These are phyloP conservation scores for Exophiala sideris DNA, from an alignment of 2,329 filamentous ascomycete species.

Conservation along the genomic window DNA sequence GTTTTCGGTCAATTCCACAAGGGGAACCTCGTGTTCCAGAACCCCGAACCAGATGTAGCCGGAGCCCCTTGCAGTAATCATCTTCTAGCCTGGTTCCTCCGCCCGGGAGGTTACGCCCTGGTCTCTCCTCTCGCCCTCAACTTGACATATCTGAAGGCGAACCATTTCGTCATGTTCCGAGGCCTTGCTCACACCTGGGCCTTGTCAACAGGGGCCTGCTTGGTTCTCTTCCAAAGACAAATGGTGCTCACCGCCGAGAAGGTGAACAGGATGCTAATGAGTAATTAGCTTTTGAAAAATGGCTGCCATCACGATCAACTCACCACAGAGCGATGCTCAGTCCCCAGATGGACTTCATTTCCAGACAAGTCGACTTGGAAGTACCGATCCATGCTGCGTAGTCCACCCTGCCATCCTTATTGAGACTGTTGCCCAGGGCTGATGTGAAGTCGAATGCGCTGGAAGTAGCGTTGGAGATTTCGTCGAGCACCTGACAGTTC, in stretches of 20 bases:
- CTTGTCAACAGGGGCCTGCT: slow-evolving; percentile 47
- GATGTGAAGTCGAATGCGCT: slow-evolving; percentile 55
- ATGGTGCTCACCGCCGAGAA: slow-evolving; percentile 58
- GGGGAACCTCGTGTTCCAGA: too few relatives aligned
- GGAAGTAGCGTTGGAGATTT: slow-evolving; percentile 44
- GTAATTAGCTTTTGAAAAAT: slow-evolving; percentile 5
- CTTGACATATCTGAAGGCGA: neutral
- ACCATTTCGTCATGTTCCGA: neutral
- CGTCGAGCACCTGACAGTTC: slow-evolving; percentile 61
- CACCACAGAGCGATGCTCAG: slow-evolving; percentile 73
- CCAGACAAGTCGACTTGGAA: slow-evolving; percentile 66
- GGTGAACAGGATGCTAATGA: slow-evolving; percentile 60
- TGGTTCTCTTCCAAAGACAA: slow-evolving; percentile 62
- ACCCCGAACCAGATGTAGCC: too few relatives aligned
- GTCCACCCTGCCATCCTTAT: slow-evolving; percentile 48
- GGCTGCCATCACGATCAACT: slow-evolving; percentile 30
- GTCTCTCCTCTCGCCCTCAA: neutral
- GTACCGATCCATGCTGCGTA: slow-evolving; percentile 58
- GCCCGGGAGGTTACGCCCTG: too few relatives aligned
- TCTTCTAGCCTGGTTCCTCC: too few relatives aligned
- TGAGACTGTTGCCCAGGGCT: slow-evolving; percentile 51
- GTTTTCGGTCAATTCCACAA: too few relatives aligned
- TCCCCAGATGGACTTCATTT: slow-evolving; percentile 86
- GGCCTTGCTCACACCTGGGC: slow-evolving; percentile 42
- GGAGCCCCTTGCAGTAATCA: neutral